Conservation (phyloP, 148 eudicot genomes). For the Cornus florida region DNA sequence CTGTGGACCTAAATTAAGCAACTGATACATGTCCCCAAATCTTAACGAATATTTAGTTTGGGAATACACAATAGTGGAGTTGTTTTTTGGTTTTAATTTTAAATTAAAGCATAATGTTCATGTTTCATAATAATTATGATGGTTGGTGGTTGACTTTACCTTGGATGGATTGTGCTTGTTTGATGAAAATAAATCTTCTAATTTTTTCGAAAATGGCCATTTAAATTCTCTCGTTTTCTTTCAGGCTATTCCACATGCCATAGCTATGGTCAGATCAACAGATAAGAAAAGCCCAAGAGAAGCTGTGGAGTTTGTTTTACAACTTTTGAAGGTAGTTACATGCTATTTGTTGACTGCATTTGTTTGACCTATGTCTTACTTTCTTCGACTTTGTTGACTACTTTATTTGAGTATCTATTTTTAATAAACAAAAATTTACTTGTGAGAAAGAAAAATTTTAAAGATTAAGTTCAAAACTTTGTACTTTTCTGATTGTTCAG, state of each 20-base stretch:
- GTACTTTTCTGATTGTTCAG: not conserved
- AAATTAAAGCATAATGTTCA: not conserved
- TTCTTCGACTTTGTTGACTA: not conserved
- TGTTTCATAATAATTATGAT: not conserved
- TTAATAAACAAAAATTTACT: not conserved
- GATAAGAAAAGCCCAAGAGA: conserved; percentile 93
- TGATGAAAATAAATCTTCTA: not conserved
- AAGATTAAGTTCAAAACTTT: not conserved
- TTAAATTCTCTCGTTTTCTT: conserved; percentile 6
- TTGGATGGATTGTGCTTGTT: not conserved
- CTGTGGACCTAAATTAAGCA: not conserved
- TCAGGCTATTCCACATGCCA: conserved; percentile 91
- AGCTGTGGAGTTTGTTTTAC: conserved; percentile 96
- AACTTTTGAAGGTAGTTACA: conserved; percentile 72
- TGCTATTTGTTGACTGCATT: not conserved
- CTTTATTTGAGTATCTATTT: not conserved
- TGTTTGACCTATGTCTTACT: too few species aligned
- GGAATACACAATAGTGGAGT: not conserved
- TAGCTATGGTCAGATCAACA: conserved; percentile 78
- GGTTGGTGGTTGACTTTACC: not conserved
- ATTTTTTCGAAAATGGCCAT: not conserved
- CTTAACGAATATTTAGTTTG: not conserved
- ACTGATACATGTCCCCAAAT: not conserved
- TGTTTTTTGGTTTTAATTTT: not conserved
- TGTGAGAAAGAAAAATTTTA: not conserved